These are phyloP conservation scores for Aureobasidium mangrovei DNA, from an alignment of 2,329 filamentous ascomycete genomes.

Conservation along the genomic window DNA sequence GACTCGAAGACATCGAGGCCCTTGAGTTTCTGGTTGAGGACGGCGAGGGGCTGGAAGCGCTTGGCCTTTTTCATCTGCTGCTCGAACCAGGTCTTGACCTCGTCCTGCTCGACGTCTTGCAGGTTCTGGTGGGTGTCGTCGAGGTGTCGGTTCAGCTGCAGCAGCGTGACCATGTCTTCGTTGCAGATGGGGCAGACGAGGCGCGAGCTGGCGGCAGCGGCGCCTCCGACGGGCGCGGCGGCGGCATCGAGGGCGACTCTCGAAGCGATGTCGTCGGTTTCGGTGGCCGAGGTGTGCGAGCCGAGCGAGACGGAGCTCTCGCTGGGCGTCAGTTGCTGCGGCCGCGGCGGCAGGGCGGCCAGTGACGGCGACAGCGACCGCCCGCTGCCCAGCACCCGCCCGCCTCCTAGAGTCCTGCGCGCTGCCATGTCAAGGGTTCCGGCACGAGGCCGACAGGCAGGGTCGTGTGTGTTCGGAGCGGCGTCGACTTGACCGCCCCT, in stretches of 20 bases:
- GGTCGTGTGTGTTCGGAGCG: neutral
- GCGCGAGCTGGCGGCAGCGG: slow-evolving; percentile 51
- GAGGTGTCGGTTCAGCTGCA: slow-evolving; percentile 51
- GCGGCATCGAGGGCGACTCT: slow-evolving; percentile 63
- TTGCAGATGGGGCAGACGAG: slow-evolving; percentile 96
- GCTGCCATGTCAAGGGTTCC: slow-evolving; percentile 54
- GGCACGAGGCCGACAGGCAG: slow-evolving; percentile 9
- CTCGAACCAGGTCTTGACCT: slow-evolving; percentile 96
- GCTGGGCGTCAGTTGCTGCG: slow-evolving; percentile 51
- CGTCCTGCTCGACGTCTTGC: slow-evolving; percentile 79
- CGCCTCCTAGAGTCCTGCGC: slow-evolving; percentile 76
- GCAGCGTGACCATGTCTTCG: slow-evolving; percentile 73
- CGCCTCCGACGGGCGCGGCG: slow-evolving; percentile 36
- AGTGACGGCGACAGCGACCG: slow-evolving; percentile 73
- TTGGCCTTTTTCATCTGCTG: slow-evolving; percentile 90
- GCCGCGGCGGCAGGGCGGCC: slow-evolving; percentile 32
- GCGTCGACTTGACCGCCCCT: slow-evolving; percentile 8
- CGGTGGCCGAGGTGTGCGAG: slow-evolving; percentile 64
- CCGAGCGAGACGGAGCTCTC: slow-evolving; percentile 66
- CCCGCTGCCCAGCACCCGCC: slow-evolving; percentile 80
- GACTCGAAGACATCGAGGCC: slow-evolving; percentile 90
- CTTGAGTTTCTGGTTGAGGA: slow-evolving; percentile 88
- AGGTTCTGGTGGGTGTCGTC: slow-evolving; percentile 88
- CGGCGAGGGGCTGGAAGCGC: slow-evolving; percentile 80
- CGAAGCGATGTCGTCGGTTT: slow-evolving; percentile 69